Percentiles rank a stretch among this genome's conserved stretches.
Conservation (phyloP, 306 rosid species). For the Adenanthera pavonina region DNA sequence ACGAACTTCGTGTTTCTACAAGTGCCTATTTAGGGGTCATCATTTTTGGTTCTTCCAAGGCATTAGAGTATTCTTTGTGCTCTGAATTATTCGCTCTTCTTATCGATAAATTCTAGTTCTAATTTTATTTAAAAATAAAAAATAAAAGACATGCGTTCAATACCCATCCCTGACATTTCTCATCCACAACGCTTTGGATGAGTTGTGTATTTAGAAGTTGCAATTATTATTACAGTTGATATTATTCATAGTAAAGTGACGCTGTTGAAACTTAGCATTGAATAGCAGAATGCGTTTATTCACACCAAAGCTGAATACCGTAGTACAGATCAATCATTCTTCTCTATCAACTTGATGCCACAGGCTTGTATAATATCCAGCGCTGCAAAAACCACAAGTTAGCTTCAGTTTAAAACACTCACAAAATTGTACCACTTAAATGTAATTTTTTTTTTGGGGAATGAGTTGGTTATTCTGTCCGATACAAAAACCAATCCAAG, state of each 20-base stretch:
- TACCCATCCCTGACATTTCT: background rate
- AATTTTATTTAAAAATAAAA: too few relatives aligned
- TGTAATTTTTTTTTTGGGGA: too few relatives aligned
- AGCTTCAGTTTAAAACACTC: constrained; percentile 5
- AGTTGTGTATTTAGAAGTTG: constrained; percentile 25
- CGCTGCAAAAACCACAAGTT: constrained; percentile 58
- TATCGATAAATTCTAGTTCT: too few relatives aligned
- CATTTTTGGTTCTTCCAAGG: too few relatives aligned
- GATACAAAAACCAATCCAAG: background rate
- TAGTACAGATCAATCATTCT: constrained; percentile 50
- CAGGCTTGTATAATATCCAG: constrained; percentile 77
- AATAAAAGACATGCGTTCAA: too few relatives aligned
- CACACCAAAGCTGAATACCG: constrained; percentile 17
- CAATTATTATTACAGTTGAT: constrained; percentile 14
- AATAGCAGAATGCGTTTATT: background rate
- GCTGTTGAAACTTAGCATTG: constrained; percentile 6
- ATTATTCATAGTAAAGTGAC: constrained; percentile 21
- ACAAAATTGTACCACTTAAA: background rate
- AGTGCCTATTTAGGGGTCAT: background rate
- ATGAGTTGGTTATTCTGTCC: background rate
- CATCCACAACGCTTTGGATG: background rate
- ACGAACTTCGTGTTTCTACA: background rate
- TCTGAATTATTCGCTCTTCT: background rate
- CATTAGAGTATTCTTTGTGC: too few relatives aligned
- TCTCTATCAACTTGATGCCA: constrained; percentile 87